phyloP scores from a whole-genome alignment of 1,139 yeast genomes.

The Lodderomyces margitis region DNA sequence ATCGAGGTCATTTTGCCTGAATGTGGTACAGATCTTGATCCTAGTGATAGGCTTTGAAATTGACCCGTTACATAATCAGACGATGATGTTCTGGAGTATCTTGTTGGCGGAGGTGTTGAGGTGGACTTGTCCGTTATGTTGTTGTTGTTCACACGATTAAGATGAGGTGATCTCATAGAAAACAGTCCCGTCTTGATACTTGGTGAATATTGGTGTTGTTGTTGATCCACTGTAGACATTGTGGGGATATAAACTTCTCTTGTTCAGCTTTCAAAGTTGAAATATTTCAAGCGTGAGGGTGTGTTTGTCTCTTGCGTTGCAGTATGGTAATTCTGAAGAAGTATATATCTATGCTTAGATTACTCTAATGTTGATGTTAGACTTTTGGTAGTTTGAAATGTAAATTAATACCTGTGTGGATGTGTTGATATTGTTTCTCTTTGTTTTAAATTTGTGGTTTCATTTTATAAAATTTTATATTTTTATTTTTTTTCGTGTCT shows the following conservation, averaged over 20 bases:
- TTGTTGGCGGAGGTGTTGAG: neutral
- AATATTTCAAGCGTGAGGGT: neutral
- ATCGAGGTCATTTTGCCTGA: constrained; percentile 9
- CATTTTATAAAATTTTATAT: neutral
- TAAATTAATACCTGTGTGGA: too few species aligned
- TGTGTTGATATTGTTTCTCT: neutral
- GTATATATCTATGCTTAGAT: too few species aligned
- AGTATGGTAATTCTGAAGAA: too few species aligned
- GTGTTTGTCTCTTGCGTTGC: too few species aligned
- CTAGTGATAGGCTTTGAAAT: constrained; percentile 7
- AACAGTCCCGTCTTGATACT: neutral
- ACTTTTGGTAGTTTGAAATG: too few species aligned
- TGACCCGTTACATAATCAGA: neutral
- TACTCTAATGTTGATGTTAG: too few species aligned
- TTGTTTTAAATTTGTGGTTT: neutral
- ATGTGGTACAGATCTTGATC: constrained; percentile 6
- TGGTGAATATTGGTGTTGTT: neutral
- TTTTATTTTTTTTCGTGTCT: neutral
- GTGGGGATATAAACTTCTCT: neutral
- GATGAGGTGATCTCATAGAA: neutral
- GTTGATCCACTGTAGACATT: constrained; percentile 1
- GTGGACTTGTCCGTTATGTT: neutral
- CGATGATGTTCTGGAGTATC: neutral
- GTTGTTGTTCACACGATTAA: too few species aligned
- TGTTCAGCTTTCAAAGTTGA: neutral